Evolutionary conservation across 1,284 basidiomycete species (phyloP).

Genomic region (Malassezia vespertilionis): DNA sequence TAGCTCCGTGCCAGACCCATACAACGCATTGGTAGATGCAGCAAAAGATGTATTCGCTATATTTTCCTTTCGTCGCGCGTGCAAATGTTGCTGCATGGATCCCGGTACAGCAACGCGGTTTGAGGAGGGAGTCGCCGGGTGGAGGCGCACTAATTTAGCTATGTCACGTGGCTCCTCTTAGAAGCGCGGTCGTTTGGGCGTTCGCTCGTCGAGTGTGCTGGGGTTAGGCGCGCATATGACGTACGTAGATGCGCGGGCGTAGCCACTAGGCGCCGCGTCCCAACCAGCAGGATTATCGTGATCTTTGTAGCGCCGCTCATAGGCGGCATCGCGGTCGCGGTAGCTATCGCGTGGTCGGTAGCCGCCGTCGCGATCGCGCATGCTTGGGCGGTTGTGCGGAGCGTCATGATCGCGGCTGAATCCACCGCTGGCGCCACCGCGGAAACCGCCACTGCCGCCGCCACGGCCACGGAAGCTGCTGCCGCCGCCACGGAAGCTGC

Average conservation of each 20-base stretch:
- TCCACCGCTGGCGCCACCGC: constrained; percentile 1
- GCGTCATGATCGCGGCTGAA: constrained; percentile 1
- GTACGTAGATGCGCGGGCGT: background rate
- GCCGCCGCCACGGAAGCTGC: constrained; percentile 35
- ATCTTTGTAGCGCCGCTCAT: background rate
- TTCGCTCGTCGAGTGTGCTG: constrained; percentile 9
- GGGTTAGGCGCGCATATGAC: background rate
- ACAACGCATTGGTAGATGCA: too few relatives aligned
- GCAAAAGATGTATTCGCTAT: too few relatives aligned
- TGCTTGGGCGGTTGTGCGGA: constrained; percentile 1
- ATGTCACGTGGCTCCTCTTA: constrained; percentile 3
- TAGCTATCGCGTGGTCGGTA: constrained; percentile 11
- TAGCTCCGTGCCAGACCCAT: too few relatives aligned
- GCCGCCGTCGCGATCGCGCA: constrained; percentile 3
- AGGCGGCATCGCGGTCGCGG: constrained; percentile 13
- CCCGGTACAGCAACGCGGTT: too few relatives aligned
- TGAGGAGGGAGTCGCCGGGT: too few relatives aligned
- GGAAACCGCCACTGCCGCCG: constrained; percentile 16
- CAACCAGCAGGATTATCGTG: too few relatives aligned
- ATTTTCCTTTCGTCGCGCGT: too few relatives aligned
- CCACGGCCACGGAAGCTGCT: constrained; percentile 42
- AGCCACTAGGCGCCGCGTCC: background rate
- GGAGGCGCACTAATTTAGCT: background rate
- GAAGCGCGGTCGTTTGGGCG: constrained; percentile 13
- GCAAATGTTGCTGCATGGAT: too few relatives aligned